phyloP scores from a whole-genome alignment of 2,329 filamentous ascomycete genomes.

The Neonectria coccinea region DNA sequence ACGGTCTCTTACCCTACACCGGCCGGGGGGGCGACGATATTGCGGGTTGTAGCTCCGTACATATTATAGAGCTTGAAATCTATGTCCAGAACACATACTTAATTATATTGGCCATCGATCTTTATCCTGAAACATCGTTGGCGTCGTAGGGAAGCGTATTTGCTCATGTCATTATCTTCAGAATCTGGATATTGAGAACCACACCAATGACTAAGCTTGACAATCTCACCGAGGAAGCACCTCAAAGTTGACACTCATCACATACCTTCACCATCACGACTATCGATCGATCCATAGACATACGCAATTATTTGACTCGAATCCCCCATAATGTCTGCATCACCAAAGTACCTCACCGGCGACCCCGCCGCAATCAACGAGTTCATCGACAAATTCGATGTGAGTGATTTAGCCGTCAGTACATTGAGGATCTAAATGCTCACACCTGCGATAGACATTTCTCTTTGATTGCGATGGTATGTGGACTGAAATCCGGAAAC shows the following conservation, averaged over 20 bases:
- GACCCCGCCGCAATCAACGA: conserved; percentile 80
- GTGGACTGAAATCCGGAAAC: conserved; percentile 30
- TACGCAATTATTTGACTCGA: not conserved
- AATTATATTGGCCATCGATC: not conserved
- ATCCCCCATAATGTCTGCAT: conserved; percentile 39
- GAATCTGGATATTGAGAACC: too few species aligned
- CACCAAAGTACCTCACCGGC: conserved; percentile 79
- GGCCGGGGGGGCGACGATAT: not conserved
- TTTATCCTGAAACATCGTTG: not conserved
- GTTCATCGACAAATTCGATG: conserved; percentile 93
- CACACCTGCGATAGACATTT: conserved; percentile 73
- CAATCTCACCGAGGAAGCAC: not conserved
- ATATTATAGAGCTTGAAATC: not conserved
- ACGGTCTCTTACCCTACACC: not conserved
- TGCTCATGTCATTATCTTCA: too few species aligned
- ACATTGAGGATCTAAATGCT: not conserved
- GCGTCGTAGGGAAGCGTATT: too few species aligned
- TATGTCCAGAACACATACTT: not conserved
- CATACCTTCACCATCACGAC: not conserved
- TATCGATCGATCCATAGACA: not conserved
- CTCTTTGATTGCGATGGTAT: conserved; percentile 97
- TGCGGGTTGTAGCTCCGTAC: not conserved
- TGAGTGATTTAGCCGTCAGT: conserved; percentile 61
- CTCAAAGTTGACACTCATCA: not conserved
- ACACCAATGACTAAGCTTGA: conserved; percentile 7